Evolutionary conservation across 495 filamentous ascomycete species (phyloP).

Genomic region (Geopyxis carbonaria): DNA sequence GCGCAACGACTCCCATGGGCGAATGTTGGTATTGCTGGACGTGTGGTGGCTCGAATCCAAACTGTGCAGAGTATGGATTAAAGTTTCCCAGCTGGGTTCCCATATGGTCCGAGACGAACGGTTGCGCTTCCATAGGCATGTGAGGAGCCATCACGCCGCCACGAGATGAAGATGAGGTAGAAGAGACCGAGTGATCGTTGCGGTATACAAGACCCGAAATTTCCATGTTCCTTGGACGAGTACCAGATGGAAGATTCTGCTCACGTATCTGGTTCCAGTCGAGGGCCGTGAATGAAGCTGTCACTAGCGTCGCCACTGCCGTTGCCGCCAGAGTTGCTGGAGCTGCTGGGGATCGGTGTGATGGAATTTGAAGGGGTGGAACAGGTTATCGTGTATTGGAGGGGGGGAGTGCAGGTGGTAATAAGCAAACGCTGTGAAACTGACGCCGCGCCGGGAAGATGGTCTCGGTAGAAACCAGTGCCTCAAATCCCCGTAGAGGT

Average conservation of each 20-base stretch:
- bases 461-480: conserved; percentile 3
- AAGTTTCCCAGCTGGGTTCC: conserved; percentile 22
- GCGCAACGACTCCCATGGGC: conserved; percentile 15
- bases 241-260: conserved; percentile 19
- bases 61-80: conserved; percentile 20
- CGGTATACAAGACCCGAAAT: conserved; percentile 26
- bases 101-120: conserved; percentile 18
- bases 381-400: not conserved
- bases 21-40: conserved; percentile 25
- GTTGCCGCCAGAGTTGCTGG: conserved; percentile 26
- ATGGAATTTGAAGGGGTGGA: not conserved
- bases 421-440: conserved; percentile 8
- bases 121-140: conserved; percentile 19
- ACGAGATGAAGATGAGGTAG: conserved; percentile 17
- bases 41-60: conserved; percentile 24
- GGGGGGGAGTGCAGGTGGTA: conserved; percentile 4
- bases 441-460: conserved; percentile 4
- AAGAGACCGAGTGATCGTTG: conserved; percentile 23
- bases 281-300: conserved; percentile 19
- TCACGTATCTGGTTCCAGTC: conserved; percentile 24
- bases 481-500: not conserved
- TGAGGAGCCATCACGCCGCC: conserved; percentile 24
- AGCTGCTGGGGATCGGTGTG: conserved; percentile 5
- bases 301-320: conserved; percentile 10
- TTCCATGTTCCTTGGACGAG: conserved; percentile 23